phyloP scores from a whole-genome alignment of 164 flowering plant genomes.

The Piper betle region DNA sequence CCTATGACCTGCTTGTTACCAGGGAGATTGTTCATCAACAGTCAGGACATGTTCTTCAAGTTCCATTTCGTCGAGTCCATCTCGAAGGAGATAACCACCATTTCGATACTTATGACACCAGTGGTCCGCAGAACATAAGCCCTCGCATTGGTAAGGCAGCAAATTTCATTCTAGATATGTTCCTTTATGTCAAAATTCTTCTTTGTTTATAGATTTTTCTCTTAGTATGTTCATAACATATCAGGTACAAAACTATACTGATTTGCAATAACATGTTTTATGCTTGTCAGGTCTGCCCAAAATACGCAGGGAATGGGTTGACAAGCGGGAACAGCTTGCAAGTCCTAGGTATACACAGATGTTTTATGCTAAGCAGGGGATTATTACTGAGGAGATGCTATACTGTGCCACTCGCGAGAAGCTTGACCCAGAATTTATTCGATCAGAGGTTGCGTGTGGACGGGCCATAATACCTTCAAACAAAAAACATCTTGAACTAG shows the following conservation, averaged over 20 bases:
- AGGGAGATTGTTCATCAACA: slow-evolving; percentile 89
- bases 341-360: slow-evolving; percentile 87
- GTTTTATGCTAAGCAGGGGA: slow-evolving; percentile 93
- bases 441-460: slow-evolving; percentile 98
- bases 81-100: slow-evolving; percentile 64
- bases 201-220: neutral
- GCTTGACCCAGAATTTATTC: slow-evolving; percentile 91
- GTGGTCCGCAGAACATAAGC: slow-evolving; percentile 82
- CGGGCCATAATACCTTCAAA: slow-evolving; percentile 98
- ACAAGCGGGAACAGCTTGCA: slow-evolving; percentile 60
- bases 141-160: slow-evolving; percentile 48
- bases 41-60: slow-evolving; percentile 75
- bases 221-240: too few species aligned
- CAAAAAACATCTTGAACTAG: slow-evolving; percentile 92
- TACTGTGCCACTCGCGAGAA: slow-evolving; percentile 92
- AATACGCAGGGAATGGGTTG: slow-evolving; percentile 82
- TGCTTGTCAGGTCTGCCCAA: slow-evolving; percentile 65
- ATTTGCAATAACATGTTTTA: neutral
- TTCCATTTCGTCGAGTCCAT: slow-evolving; percentile 89
- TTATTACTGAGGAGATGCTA: slow-evolving; percentile 94
- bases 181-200: too few species aligned
- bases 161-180: too few species aligned
- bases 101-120: slow-evolving; percentile 92
- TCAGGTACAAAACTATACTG: neutral
- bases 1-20: slow-evolving; percentile 11